Percentiles rank a stretch among this genome's conserved stretches.
These are phyloP conservation scores for Proliferodiscus dingleyae DNA, from an alignment of 2,329 filamentous ascomycete genomes.

Conservation along the genomic window DNA sequence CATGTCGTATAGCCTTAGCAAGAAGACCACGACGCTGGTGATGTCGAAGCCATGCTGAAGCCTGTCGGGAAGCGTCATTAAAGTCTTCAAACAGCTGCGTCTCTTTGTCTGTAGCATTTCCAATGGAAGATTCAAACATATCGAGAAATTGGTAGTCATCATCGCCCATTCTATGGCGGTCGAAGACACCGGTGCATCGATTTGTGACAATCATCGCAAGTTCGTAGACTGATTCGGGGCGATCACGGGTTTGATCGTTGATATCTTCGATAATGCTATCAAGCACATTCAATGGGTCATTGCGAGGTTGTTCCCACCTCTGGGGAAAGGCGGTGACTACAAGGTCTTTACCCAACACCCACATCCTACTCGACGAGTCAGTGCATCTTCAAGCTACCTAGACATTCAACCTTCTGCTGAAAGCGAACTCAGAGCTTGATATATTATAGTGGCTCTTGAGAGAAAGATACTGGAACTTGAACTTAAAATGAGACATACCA, in stretches of 20 bases:
- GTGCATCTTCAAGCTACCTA: too few species aligned
- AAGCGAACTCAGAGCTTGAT: too few species aligned
- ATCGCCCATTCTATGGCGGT: conserved; percentile 28
- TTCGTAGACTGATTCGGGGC: conserved; percentile 38
- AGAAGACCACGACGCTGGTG: conserved; percentile 16
- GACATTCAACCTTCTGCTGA: too few species aligned
- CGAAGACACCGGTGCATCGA: conserved; percentile 37
- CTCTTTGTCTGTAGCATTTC: conserved; percentile 24
- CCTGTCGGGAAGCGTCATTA: conserved; percentile 23
- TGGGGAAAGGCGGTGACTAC: conserved; percentile 31
- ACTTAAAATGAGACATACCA: too few species aligned
- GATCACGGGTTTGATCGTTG: conserved; percentile 27
- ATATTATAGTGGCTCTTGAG: too few species aligned
- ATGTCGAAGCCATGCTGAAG: conserved; percentile 22
- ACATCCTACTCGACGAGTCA: too few species aligned
- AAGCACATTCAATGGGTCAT: conserved; percentile 38
- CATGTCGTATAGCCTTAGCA: conserved; percentile 10
- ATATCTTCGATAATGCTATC: conserved; percentile 32
- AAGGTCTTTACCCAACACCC: conserved; percentile 34
- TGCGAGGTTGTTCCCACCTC: conserved; percentile 40
- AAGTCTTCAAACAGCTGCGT: conserved; percentile 25
- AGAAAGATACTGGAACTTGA: too few species aligned
- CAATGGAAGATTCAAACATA: conserved; percentile 27
- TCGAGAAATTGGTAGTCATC: conserved; percentile 28
- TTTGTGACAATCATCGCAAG: conserved; percentile 39